phyloP scores from a whole-genome alignment of 1,284 basidiomycete genomes.

The Fistulinella cinereoalba region DNA sequence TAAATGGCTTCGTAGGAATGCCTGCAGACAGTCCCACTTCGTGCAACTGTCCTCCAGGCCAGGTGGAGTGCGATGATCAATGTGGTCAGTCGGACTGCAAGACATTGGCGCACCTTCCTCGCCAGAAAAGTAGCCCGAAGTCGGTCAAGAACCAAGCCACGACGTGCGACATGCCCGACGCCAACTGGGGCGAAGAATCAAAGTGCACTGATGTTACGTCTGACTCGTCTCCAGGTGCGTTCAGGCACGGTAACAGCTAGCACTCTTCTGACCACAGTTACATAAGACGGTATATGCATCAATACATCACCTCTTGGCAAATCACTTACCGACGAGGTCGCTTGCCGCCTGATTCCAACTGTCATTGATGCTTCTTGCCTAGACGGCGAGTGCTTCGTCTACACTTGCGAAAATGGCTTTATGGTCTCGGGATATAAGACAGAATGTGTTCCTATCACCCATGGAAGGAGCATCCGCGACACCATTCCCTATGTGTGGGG shows the following conservation, averaged over 20 bases:
- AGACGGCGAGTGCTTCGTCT: constrained; percentile 13
- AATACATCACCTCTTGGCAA: constrained; percentile 14
- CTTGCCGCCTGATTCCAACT: constrained; percentile 15
- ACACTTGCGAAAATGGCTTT: constrained; percentile 9
- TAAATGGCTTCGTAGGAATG: constrained; percentile 17
- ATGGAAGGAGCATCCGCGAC: not conserved
- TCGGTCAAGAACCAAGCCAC: constrained; percentile 12
- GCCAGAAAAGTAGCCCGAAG: constrained; percentile 10
- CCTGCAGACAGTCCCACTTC: constrained; percentile 12
- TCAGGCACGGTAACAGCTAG: not conserved
- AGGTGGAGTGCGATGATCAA: constrained; percentile 20
- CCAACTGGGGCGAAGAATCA: constrained; percentile 15
- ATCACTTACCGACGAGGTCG: constrained; percentile 12
- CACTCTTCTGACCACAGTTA: not conserved
- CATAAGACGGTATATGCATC: constrained; percentile 24
- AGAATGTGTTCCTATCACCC: constrained; percentile 6
- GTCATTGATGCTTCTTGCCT: constrained; percentile 14
- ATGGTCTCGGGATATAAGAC: not conserved
- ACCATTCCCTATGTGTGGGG: no score
- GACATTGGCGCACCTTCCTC: constrained; percentile 11
- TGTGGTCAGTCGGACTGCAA: constrained; percentile 17
- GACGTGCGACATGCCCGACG: constrained; percentile 18
- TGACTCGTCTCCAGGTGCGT: constrained; percentile 11
- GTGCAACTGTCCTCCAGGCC: constrained; percentile 18
- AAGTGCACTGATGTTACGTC: constrained; percentile 19